These are phyloP conservation scores for Phytopythium aichiense DNA, from an alignment of 352 stramenopile genomes.

Conservation along the genomic window DNA sequence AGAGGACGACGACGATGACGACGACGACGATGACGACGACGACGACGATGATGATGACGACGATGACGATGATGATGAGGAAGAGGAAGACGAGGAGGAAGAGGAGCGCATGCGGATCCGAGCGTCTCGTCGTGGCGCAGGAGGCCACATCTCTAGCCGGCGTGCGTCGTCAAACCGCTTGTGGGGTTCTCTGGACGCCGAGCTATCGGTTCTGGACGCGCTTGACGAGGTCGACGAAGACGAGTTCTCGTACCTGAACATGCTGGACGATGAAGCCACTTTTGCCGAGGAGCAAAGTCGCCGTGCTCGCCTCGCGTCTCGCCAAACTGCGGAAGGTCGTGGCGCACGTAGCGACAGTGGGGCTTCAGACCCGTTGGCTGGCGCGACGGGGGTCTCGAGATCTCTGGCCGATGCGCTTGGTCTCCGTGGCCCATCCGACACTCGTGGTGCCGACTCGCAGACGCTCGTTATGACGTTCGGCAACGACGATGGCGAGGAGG, in stretches of 20 bases:
- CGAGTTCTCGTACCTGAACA: slow-evolving; percentile 76
- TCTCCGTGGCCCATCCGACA: slow-evolving; percentile 1
- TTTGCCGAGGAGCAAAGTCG: slow-evolving; percentile 56
- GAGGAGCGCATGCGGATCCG: slow-evolving; percentile 51
- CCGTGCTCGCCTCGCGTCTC: slow-evolving; percentile 24
- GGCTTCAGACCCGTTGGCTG: neutral
- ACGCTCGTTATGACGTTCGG: slow-evolving; percentile 41
- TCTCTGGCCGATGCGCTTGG: slow-evolving; percentile 4
- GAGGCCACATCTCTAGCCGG: slow-evolving; percentile 23
- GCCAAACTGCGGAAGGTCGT: slow-evolving; percentile 9
- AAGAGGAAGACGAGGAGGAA: slow-evolving; percentile 56
- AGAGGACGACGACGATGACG: slow-evolving; percentile 48
- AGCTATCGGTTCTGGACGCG: slow-evolving; percentile 66
- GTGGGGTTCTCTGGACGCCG: slow-evolving; percentile 70
- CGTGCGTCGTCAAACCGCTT: slow-evolving; percentile 36
- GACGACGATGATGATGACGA: slow-evolving; percentile 65
- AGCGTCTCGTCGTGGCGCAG: slow-evolving; percentile 30
- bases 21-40: slow-evolving; percentile 60
- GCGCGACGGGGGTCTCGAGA: neutral
- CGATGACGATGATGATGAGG: slow-evolving; percentile 48
- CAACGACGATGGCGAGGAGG: slow-evolving; percentile 25
- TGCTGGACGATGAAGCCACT: slow-evolving; percentile 62
- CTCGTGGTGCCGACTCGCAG: slow-evolving; percentile 9
- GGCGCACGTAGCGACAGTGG: neutral
- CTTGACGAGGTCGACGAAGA: slow-evolving; percentile 82